Evolutionary conservation across 768 basidiomycete species (phyloP), one percentile per base, ranked within the genome.

Genomic region (Xanthoconium stramineum): DNA sequence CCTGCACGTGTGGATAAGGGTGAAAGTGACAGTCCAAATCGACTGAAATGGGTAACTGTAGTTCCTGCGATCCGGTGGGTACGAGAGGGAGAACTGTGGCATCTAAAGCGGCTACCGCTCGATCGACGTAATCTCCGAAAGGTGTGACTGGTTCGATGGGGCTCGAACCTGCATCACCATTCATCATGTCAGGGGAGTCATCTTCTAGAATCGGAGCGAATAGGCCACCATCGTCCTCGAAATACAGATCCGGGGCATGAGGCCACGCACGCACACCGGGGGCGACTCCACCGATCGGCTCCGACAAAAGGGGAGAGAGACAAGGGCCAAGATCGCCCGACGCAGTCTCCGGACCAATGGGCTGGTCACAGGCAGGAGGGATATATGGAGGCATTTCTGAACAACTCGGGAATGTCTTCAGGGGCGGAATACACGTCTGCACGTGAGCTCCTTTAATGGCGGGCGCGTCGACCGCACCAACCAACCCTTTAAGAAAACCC

Each of bases 351-450:
- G 43, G 12, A 53, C 24, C 17, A 32, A 35, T 42, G 35, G 36
- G 19, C 50, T 67, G 73, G 53, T 71, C 72, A 36, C 71, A 73
- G 60, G 80, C 75, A 32, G 67, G 28, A 49, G 29, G 19, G 30
- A 43, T 48, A 28, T 15, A 37, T 19, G 60, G 49, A 20, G 39
- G 30, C 62, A 65, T 66, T 24, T 65, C 61, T 15, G 47, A 47
- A 56, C 53, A 37, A 44, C 49, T 50, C 36, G 54, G 42, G 3
- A 40, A 30, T 32, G 69, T 66, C 28, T 61, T 78, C 62, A 72
- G 74, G 88, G 89, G 89, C 86, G 88, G 86, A 85, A 85, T 80
- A 78, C 85, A 85, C 84, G 86, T 85, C 82, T 89, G 79, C 82
- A 85, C 86, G 85, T 76, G 85, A 73, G 80, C 68, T 83, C 88